Evolutionary conservation across 2,329 filamentous ascomycete species (phyloP).

Genomic region (Neonectria ditissima): DNA sequence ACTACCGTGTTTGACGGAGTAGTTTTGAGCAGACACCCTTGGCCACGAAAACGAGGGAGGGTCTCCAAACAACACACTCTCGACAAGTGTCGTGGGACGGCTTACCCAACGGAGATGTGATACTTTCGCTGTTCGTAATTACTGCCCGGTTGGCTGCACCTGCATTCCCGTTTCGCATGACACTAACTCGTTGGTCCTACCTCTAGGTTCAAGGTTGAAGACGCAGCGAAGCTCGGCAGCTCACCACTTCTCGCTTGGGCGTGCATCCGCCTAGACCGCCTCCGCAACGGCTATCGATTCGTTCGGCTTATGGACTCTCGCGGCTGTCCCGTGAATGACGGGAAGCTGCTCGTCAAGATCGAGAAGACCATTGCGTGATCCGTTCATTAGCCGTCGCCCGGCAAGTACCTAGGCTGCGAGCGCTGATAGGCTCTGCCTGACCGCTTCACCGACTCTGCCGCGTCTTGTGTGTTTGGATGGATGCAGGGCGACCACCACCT

Average conservation of each 20-base stretch:
- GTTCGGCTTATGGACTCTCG: conserved; percentile 61
- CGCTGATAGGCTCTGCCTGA: background rate
- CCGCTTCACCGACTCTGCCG: conserved; percentile 14
- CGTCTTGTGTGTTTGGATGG: background rate
- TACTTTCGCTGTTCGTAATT: background rate
- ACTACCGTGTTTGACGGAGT: background rate
- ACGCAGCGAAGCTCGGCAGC: conserved; percentile 55
- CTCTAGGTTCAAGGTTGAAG: conserved; percentile 66
- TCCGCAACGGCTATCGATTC: conserved; percentile 67
- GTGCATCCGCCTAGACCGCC: conserved; percentile 69
- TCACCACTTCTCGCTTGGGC: conserved; percentile 64
- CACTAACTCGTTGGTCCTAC: conserved; percentile 32
- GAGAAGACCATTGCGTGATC: conserved; percentile 58
- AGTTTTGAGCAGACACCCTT: background rate
- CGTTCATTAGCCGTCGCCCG: background rate
- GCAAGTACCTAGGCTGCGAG: background rate
- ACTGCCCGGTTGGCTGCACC: conserved; percentile 18
- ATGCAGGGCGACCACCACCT: background rate
- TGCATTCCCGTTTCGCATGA: conserved; percentile 27
- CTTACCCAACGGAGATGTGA: background rate
- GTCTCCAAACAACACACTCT: background rate
- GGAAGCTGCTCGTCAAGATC: conserved; percentile 65
- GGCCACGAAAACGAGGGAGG: background rate
- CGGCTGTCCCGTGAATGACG: conserved; percentile 58
- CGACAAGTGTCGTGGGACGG: conserved; percentile 10